A percentile compares a stretch with the other conserved stretches of the same genome.
phyloP scores from a whole-genome alignment of 345 rosid species.

The Hibiscus mutabilis region DNA sequence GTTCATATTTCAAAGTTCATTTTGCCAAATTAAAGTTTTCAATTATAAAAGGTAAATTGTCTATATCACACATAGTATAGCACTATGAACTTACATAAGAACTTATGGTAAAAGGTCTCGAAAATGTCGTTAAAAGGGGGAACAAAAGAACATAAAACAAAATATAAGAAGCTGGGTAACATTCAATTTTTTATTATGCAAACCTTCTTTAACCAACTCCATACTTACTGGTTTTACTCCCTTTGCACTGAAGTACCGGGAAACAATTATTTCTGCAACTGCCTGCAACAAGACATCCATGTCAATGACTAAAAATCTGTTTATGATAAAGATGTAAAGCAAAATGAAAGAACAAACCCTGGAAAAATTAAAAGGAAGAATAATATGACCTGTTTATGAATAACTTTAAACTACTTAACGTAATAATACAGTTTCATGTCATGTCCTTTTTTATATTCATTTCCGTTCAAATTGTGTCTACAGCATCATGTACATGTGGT shows the following conservation, averaged over 20 bases:
- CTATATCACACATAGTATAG: too few species aligned
- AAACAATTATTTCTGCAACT: conserved; percentile 66
- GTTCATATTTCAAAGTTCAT: background rate
- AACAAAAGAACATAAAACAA: background rate
- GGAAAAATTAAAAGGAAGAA: background rate
- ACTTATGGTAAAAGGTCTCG: background rate
- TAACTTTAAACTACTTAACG: background rate
- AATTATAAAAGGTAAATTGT: too few species aligned
- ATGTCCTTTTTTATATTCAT: background rate
- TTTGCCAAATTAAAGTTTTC: too few species aligned
- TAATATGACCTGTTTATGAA: background rate
- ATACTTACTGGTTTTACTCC: conserved; percentile 67
- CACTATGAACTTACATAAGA: too few species aligned
- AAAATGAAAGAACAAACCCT: too few species aligned
- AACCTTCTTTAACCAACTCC: background rate
- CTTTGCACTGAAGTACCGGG: conserved; percentile 63
- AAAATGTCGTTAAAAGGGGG: too few species aligned
- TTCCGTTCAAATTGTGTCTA: background rate
- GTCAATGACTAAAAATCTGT: too few species aligned
- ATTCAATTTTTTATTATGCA: background rate
- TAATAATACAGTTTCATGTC: background rate
- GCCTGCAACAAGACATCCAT: conserved; percentile 43
- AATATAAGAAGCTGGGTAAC: background rate
- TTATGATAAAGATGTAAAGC: too few species aligned
- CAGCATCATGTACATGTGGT: background rate